Conservation (phyloP, 768 basidiomycete genomes). For the Candolleomyces aberdarensis region DNA sequence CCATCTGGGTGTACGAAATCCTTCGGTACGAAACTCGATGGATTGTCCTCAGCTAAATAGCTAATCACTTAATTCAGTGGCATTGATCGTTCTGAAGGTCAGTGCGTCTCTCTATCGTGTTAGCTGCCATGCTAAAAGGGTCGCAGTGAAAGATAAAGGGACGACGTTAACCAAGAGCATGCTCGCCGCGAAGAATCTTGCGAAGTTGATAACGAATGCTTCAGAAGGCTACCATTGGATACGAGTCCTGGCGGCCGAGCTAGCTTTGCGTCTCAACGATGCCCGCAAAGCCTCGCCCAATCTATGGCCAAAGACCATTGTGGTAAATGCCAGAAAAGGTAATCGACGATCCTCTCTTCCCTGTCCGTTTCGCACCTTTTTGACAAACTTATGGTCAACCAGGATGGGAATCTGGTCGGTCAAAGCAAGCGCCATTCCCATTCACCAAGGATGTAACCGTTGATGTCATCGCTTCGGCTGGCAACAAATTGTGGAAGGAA, state of each 20-base stretch:
- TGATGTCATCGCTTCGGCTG: constrained; percentile 72
- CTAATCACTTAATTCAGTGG: constrained; percentile 45
- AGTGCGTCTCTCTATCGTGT: neutral
- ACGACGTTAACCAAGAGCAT: constrained; percentile 82
- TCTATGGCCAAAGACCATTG: constrained; percentile 91
- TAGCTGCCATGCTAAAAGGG: neutral
- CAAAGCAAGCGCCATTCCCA: constrained; percentile 87
- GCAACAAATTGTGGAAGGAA: constrained; percentile 84
- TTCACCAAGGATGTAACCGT: constrained; percentile 72
- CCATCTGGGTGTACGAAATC: constrained; percentile 91
- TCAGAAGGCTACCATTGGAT: constrained; percentile 90
- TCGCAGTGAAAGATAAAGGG: constrained; percentile 77
- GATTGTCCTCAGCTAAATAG: neutral
- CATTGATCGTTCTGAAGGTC: constrained; percentile 87
- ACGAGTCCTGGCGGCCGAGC: constrained; percentile 84
- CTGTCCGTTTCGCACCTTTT: neutral
- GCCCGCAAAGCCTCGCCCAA: constrained; percentile 69
- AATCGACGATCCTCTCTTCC: neutral
- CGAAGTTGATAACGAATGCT: constrained; percentile 67
- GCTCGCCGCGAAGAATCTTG: constrained; percentile 94
- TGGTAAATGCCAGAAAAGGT: constrained; percentile 76
- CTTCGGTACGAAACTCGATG: constrained; percentile 54
- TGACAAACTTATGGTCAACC: constrained; percentile 6
- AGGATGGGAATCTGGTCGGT: constrained; percentile 68
- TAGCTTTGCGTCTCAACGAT: constrained; percentile 81